These are phyloP conservation scores for Scedosporium minutisporum DNA, from an alignment of 2,329 filamentous ascomycete species.

Conservation along the genomic window DNA sequence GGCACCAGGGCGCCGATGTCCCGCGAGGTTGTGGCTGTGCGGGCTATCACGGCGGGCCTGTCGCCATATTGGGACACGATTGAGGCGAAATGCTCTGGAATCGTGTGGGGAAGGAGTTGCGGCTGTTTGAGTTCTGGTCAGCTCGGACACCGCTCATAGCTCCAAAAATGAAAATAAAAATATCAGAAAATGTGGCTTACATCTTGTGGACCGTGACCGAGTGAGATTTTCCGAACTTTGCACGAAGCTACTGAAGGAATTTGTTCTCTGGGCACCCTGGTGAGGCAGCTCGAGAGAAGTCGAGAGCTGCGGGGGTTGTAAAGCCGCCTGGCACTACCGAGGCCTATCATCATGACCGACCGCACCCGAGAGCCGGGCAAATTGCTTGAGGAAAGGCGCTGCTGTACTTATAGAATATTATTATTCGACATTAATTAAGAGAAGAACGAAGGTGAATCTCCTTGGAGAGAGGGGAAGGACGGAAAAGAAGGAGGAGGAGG, in stretches of 20 bases:
- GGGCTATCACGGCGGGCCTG: slow-evolving; percentile 46
- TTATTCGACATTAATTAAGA: not conserved
- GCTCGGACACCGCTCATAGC: not conserved
- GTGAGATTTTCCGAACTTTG: too few species aligned
- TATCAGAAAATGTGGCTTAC: not conserved
- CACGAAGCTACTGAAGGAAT: too few species aligned
- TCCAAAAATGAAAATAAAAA: not conserved
- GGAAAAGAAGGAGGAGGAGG: not conserved
- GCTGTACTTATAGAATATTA: not conserved
- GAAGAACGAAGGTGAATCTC: not conserved
- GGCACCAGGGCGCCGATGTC: slow-evolving; percentile 14
- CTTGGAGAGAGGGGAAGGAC: not conserved
- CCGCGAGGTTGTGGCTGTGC: slow-evolving; percentile 32
- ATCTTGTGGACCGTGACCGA: not conserved
- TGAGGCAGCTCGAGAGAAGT: not conserved
- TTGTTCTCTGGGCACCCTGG: not conserved
- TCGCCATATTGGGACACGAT: slow-evolving; percentile 58
- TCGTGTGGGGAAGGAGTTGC: slow-evolving; percentile 55
- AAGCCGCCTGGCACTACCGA: slow-evolving; percentile 3
- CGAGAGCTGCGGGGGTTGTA: not conserved
- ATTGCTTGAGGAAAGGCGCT: not conserved
- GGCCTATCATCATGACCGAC: not conserved
- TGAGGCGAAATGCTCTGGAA: slow-evolving; percentile 61
- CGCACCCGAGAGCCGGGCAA: not conserved
- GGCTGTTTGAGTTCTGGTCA: slow-evolving; percentile 36